phyloP scores from a whole-genome alignment of 768 basidiomycete genomes.

The Neoboletus magnificus region DNA sequence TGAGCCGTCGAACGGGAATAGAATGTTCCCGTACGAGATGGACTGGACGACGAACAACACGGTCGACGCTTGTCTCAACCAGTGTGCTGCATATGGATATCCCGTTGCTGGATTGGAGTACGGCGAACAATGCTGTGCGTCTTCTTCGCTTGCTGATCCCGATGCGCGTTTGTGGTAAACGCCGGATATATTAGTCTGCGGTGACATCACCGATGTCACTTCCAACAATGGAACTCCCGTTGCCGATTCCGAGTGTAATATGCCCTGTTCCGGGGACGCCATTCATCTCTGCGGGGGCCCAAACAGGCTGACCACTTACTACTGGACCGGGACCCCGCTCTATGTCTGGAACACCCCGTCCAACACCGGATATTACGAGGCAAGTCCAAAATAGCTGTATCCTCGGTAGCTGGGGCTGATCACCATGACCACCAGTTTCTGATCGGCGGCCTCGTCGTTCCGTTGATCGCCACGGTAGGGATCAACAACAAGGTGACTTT shows the following conservation, averaged over 20 bases:
- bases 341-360: constrained; percentile 63
- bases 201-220: constrained; percentile 56
- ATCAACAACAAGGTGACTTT: constrained; percentile 81
- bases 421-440: constrained; percentile 34
- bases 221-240: constrained; percentile 31
- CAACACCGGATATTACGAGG: constrained; percentile 70
- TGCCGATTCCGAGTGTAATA: constrained; percentile 38
- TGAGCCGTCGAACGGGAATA: constrained; percentile 40
- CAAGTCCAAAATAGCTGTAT: constrained; percentile 25
- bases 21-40: constrained; percentile 60
- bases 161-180: background rate
- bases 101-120: constrained; percentile 69
- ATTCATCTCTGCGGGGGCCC: constrained; percentile 65
- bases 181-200: constrained; percentile 50
- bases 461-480: constrained; percentile 71
- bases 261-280: constrained; percentile 69
- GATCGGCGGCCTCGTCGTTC: constrained; percentile 61
- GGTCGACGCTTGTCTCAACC: constrained; percentile 59
- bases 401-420: background rate
- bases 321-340: constrained; percentile 46
- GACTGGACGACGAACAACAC: constrained; percentile 61
- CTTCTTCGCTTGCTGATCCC: background rate
- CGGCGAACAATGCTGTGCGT: constrained; percentile 72
- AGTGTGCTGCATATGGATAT: constrained; percentile 70
- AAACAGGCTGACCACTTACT: constrained; percentile 51